phyloP scores from a whole-genome alignment of 2,329 filamentous ascomycete species.

The Apiospora marii region DNA sequence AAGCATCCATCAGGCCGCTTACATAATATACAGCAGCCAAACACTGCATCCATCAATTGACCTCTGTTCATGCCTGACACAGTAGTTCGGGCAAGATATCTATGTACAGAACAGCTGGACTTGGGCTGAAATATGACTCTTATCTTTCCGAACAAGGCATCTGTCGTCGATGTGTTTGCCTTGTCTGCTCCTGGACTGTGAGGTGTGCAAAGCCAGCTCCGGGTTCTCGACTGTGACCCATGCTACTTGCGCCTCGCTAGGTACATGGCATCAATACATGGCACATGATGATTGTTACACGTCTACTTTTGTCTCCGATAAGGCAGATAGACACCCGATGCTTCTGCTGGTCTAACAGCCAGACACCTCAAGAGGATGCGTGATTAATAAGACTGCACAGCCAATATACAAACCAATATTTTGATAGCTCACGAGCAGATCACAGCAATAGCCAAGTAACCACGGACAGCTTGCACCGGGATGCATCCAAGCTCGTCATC shows the following conservation, averaged over 20 bases:
- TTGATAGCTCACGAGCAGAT: neutral
- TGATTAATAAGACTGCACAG: neutral
- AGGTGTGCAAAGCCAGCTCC: neutral
- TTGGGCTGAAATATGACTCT: slow-evolving; percentile 3
- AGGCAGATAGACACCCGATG: neutral
- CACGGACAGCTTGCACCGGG: neutral
- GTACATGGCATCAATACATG: neutral
- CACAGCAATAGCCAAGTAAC: neutral
- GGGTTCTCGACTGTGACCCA: neutral
- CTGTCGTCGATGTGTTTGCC: neutral
- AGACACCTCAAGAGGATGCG: neutral
- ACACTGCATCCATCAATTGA: neutral
- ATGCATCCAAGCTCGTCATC: neutral
- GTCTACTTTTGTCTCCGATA: neutral
- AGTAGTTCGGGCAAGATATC: no score
- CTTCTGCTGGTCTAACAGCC: neutral
- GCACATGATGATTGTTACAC: neutral
- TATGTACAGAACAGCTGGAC: neutral
- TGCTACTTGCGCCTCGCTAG: no score
- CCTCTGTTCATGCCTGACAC: neutral
- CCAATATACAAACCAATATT: neutral
- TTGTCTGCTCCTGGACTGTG: neutral
- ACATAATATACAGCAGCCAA: neutral
- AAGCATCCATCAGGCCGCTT: neutral
- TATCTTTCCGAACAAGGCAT: neutral